Conservation (phyloP, 2,329 filamentous ascomycete genomes). For the Dactylellina leptospora region DNA sequence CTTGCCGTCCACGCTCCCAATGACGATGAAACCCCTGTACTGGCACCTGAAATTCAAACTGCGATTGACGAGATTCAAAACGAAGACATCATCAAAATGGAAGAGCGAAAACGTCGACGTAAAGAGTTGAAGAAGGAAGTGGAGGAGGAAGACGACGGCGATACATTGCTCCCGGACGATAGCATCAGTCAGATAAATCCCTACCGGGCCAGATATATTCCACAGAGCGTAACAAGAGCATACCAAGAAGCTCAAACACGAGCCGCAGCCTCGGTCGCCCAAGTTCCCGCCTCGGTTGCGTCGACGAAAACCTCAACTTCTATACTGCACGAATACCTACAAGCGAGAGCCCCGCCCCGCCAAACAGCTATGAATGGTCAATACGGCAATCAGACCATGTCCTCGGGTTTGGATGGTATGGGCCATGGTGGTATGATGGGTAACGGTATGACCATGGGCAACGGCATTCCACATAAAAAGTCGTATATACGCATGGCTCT, state of each 20-base stretch:
- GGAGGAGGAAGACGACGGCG: constrained; percentile 40
- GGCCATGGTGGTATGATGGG: constrained; percentile 4
- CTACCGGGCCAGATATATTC: constrained; percentile 35
- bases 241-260: constrained; percentile 47
- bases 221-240: constrained; percentile 37
- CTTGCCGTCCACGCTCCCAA: constrained; percentile 33
- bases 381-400: constrained; percentile 1
- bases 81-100: constrained; percentile 51
- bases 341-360: constrained; percentile 36
- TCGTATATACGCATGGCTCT: constrained; percentile 35
- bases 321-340: constrained; percentile 36
- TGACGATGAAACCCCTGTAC: constrained; percentile 31
- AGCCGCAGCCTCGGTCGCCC: constrained; percentile 29
- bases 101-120: constrained; percentile 34
- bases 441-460: constrained; percentile 10
- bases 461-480: constrained; percentile 19
- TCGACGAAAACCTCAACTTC: constrained; percentile 46
- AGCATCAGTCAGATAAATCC: constrained; percentile 50
- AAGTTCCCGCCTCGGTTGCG: constrained; percentile 32
- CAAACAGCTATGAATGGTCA: constrained; percentile 20
- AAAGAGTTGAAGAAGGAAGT: constrained; percentile 39
- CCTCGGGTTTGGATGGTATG: constrained; percentile 2
- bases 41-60: constrained; percentile 42
- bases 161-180: constrained; percentile 43
- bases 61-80: constrained; percentile 48